Conservation (phyloP, 2,329 filamentous ascomycete genomes). For the Penicillium sp. region DNA sequence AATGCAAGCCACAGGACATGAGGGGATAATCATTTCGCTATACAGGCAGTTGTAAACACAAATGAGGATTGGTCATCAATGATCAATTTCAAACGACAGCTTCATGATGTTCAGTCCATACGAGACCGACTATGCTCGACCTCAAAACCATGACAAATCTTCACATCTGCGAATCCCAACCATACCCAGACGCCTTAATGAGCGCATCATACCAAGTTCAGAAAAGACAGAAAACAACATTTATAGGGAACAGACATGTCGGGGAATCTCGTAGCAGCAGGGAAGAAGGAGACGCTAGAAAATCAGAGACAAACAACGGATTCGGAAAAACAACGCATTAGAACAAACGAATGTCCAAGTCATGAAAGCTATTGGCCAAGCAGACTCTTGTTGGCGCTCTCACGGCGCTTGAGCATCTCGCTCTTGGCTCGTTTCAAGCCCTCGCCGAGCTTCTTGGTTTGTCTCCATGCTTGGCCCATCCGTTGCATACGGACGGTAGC, state of each 20-base stretch:
- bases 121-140: constrained; percentile 14
- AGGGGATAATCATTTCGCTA: background rate
- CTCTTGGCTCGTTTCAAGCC: constrained; percentile 46
- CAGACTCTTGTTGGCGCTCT: constrained; percentile 29
- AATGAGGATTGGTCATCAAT: background rate
- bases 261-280: constrained; percentile 27
- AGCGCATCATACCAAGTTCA: background rate
- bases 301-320: constrained; percentile 18
- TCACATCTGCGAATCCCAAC: background rate
- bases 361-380: constrained; percentile 12
- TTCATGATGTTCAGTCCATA: constrained; percentile 7
- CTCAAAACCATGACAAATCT: constrained; percentile 9
- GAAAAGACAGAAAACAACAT: constrained; percentile 7
- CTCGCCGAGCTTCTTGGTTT: constrained; percentile 46
- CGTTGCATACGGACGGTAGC: constrained; percentile 49
- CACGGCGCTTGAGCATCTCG: constrained; percentile 42
- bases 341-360: constrained; percentile 23
- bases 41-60: background rate
- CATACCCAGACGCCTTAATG: constrained; percentile 4
- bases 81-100: background rate
- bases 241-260: constrained; percentile 23
- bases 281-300: constrained; percentile 17
- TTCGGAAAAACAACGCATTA: constrained; percentile 22
- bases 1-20: background rate
- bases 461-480: constrained; percentile 48